Evolutionary conservation across 2,329 filamentous ascomycete species (phyloP).

Genomic region (Myriosclerotinia scirpicola): DNA sequence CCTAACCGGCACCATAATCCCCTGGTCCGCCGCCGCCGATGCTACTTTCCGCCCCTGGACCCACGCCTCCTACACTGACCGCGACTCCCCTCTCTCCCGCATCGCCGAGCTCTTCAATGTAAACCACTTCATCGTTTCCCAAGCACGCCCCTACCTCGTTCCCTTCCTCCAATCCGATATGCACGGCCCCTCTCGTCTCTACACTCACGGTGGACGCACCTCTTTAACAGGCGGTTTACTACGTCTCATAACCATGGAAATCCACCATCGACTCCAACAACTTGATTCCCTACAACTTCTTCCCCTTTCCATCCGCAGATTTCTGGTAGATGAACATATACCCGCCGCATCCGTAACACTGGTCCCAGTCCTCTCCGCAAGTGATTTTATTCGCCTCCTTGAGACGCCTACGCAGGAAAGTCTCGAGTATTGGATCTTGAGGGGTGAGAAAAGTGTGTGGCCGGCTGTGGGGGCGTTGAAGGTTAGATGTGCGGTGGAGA

Average conservation of each 20-base stretch:
- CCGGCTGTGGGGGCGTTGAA: constrained; percentile 80
- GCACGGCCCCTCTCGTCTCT: constrained; percentile 67
- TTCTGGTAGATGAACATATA: constrained; percentile 79
- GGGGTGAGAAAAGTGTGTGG: constrained; percentile 88
- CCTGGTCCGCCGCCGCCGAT: constrained; percentile 53
- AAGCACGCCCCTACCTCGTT: constrained; percentile 85
- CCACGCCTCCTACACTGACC: constrained; percentile 53
- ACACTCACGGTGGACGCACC: constrained; percentile 57
- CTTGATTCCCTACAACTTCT: constrained; percentile 75
- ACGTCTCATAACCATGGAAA: constrained; percentile 70
- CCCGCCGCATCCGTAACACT: constrained; percentile 77
- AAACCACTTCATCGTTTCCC: constrained; percentile 91
- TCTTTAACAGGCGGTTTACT: constrained; percentile 60
- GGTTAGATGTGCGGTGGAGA: constrained; percentile 80
- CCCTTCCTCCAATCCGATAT: constrained; percentile 81
- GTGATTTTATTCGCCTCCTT: constrained; percentile 76
- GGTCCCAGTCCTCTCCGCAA: constrained; percentile 72
- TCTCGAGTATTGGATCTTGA: constrained; percentile 80
- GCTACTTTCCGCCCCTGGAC: constrained; percentile 58
- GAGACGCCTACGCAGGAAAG: constrained; percentile 76
- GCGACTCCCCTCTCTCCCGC: constrained; percentile 58
- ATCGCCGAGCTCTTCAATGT: constrained; percentile 69
- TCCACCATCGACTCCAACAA: constrained; percentile 78
- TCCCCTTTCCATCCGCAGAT: constrained; percentile 66
- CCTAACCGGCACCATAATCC: constrained; percentile 56